Evolutionary conservation across 139 green algal genomes (phyloP).

Genomic region (Edaphochlamys debaryana): DNA sequence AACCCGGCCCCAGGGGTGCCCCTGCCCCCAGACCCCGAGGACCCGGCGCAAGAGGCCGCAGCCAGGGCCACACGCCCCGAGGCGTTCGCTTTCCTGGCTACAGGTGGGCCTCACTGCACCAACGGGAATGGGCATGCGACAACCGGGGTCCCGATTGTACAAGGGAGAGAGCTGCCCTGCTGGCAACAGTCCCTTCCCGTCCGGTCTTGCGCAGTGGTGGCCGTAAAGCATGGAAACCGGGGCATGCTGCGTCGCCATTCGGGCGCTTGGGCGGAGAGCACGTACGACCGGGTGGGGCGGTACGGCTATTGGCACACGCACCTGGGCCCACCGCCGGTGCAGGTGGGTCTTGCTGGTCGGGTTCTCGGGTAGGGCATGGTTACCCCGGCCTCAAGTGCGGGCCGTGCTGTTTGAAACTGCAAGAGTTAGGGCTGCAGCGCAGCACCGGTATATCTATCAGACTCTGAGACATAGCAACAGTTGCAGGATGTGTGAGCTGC

Average conservation of each 20-base stretch:
- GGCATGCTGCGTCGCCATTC: not conserved
- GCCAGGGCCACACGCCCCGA: not conserved
- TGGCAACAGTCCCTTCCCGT: not conserved
- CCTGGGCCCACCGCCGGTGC: not conserved
- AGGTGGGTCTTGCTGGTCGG: not conserved
- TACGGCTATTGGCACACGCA: not conserved
- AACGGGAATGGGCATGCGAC: no score
- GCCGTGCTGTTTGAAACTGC: not conserved
- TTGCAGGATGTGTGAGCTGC: no score
- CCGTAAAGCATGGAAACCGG: no score
- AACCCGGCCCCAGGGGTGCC: not conserved
- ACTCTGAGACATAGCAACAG: no score
- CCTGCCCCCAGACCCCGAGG: constrained; percentile 4
- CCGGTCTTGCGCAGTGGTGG: no score
- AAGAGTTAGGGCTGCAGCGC: no score
- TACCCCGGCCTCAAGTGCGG: not conserved
- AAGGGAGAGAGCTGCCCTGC: not conserved
- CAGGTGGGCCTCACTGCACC: no score
- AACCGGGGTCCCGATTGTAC: no score
- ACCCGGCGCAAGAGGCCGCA: not conserved
- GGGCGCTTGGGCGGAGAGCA: not conserved
- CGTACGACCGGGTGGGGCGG: not conserved
- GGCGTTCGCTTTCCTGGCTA: not conserved
- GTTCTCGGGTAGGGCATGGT: no score
- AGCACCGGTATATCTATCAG: not conserved